Conservation (phyloP, 257 asterid genomes). For the Mitragyna speciosa region DNA sequence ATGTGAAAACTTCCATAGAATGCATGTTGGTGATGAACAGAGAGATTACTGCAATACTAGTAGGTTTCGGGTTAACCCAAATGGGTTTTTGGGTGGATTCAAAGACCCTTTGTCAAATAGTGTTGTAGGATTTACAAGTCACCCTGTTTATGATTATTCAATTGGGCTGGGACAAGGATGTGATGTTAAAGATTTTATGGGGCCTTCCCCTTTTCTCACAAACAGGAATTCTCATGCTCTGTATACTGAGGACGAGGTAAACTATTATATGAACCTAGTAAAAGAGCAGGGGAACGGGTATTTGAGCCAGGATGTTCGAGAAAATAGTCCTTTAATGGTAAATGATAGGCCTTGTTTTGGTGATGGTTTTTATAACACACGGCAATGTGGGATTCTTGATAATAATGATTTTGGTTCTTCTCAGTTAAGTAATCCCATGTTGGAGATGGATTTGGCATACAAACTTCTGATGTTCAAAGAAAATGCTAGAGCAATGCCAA, state of each 20-base stretch:
- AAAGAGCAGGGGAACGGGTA: slow-evolving; percentile 17
- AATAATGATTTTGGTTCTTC: slow-evolving; percentile 18
- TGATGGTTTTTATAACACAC: slow-evolving; percentile 7
- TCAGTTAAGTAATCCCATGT: slow-evolving; percentile 17
- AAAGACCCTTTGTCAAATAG: slow-evolving; percentile 19
- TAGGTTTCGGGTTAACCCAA: slow-evolving; percentile 14
- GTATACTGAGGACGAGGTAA: background rate
- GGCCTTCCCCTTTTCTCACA: slow-evolving; percentile 7
- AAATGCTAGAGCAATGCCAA: slow-evolving; percentile 10
- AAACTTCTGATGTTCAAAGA: slow-evolving; percentile 7
- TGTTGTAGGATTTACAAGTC: slow-evolving; percentile 14
- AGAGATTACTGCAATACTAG: slow-evolving; percentile 11
- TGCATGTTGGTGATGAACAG: slow-evolving; percentile 28
- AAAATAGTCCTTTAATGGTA: slow-evolving; percentile 18
- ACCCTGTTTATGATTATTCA: background rate
- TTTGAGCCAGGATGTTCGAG: background rate
- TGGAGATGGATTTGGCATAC: slow-evolving; percentile 16
- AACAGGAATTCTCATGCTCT: background rate
- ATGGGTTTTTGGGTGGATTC: slow-evolving; percentile 19
- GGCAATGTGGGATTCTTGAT: slow-evolving; percentile 8
- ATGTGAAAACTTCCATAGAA: slow-evolving; percentile 22
- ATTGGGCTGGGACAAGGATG: slow-evolving; percentile 10
- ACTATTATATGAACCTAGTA: slow-evolving; percentile 4
- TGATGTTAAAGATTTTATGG: slow-evolving; percentile 19
- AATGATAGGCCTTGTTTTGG: slow-evolving; percentile 16